Evolutionary conservation across 73 alveolate genomes (phyloP), one percentile per base, ranked within the genome.

Genomic region (Effrenium voratum): DNA sequence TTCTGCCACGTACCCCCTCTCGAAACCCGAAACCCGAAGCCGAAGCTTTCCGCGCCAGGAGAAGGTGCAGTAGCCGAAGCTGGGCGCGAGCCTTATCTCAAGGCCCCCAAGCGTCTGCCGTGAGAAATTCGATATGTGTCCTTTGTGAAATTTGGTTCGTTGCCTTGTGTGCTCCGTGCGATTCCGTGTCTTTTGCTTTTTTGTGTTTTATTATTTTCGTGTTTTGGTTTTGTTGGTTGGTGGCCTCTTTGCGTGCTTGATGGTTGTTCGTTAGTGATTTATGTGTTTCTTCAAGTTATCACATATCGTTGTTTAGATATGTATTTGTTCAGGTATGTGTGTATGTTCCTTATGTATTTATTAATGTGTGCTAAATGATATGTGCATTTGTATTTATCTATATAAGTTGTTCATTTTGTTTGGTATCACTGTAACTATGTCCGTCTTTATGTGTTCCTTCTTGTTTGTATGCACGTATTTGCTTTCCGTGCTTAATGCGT

Each of bases 21-120:
- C n/a, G n/a, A n/a, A n/a, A n/a, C n/a, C n/a, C n/a, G n/a, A n/a
- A n/a, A n/a, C n/a, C n/a, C n/a, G n/a, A n/a, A n/a, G n/a, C n/a
- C n/a, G n/a, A n/a, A n/a, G n/a, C n/a, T 44, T 30, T 46, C 45
- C 82, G 15, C 32, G 55, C 97, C 97, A 90, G 34, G 97, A 66
- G 75, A 90, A 90, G 0, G 97, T 68, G 86, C 97, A 90, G 80
- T 90, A 90, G 73, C 97, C 97, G 19, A 90, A 90, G n/a, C 87
- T 76, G 2, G 97, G 97, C 15, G 97, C 97, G 30, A 90, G 46
- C 87, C 97, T 76, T 26, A 16, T 40, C n/a, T n/a, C n/a, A n/a
- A n/a, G n/a, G n/a, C n/a, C n/a, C n/a, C n/a, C n/a, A n/a, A n/a
- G n/a, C n/a, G n/a, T n/a, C 79, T 24, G 30, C 41, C 77, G 22